Conservation (phyloP, 2,329 filamentous ascomycete genomes). For the Aspergillus ochraceus region DNA sequence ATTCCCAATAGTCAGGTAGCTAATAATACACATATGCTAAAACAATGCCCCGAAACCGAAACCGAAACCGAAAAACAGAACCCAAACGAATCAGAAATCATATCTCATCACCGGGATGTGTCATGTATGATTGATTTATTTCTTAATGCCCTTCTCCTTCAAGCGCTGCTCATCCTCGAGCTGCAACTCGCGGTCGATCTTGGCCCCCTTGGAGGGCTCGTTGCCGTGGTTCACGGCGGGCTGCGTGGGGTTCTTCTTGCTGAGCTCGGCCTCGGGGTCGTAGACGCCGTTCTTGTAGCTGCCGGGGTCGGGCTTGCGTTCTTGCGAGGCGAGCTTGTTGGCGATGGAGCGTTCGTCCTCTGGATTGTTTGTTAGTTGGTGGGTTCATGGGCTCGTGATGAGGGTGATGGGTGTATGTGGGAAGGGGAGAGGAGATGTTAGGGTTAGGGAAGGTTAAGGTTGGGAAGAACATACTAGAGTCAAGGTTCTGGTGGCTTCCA, state of each 20-base stretch:
- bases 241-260: slow-evolving; percentile 44
- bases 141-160: slow-evolving; percentile 44
- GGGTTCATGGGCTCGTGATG: background rate
- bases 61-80: no score
- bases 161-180: slow-evolving; percentile 46
- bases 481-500: slow-evolving; percentile 66
- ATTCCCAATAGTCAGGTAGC: no score
- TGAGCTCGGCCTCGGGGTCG: slow-evolving; percentile 38
- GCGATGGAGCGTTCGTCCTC: slow-evolving; percentile 48
- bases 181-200: slow-evolving; percentile 48
- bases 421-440: no score
- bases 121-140: slow-evolving; percentile 16
- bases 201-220: slow-evolving; percentile 47
- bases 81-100: background rate
- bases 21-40: no score
- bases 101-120: background rate
- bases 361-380: slow-evolving; percentile 14
- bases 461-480: slow-evolving; percentile 61
- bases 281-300: slow-evolving; percentile 27
- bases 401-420: no score
- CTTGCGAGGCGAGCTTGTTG: slow-evolving; percentile 43
- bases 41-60: no score
- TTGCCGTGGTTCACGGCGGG: slow-evolving; percentile 44
- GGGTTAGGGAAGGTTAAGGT: background rate
- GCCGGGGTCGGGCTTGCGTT: slow-evolving; percentile 26